Evolutionary conservation across 768 basidiomycete genomes (phyloP).

Genomic region (Tephrocybe sp.): DNA sequence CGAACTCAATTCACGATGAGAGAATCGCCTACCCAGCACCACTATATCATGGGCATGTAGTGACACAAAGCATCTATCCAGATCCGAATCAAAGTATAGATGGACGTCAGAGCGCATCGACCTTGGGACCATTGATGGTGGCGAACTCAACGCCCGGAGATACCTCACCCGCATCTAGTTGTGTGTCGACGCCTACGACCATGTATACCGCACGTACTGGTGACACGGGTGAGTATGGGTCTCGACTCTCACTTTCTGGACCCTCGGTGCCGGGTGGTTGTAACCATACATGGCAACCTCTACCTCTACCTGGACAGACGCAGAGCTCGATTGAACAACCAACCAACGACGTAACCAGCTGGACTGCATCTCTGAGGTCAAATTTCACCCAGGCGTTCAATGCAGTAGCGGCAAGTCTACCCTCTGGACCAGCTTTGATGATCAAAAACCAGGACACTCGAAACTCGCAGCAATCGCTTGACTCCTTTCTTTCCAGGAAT

Average conservation of each 20-base stretch:
- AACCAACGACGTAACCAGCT: conserved; percentile 26
- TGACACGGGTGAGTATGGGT: conserved; percentile 8
- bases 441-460: conserved; percentile 18
- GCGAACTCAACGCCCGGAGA: conserved; percentile 51
- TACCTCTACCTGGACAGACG: conserved; percentile 30
- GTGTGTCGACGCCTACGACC: conserved; percentile 22
- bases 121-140: conserved; percentile 47
- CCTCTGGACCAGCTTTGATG: conserved; percentile 15
- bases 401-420: conserved; percentile 44
- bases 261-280: conserved; percentile 22
- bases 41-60: conserved; percentile 19
- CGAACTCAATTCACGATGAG: conserved; percentile 20
- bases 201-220: conserved; percentile 7
- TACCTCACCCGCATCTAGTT: conserved; percentile 34
- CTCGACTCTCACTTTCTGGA: conserved; percentile 30
- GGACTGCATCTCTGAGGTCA: conserved; percentile 42
- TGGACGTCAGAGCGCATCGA: conserved; percentile 30
- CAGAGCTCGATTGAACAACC: not conserved
- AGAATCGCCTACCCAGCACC: conserved; percentile 22
- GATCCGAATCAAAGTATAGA: conserved; percentile 16
- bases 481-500: conserved; percentile 14
- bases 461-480: conserved; percentile 15
- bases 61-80: conserved; percentile 20
- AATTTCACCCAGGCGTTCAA: conserved; percentile 50
- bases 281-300: conserved; percentile 10